A percentile compares a stretch with the other conserved stretches of the same genome.
These are phyloP conservation scores for Annulohypoxylon truncatum DNA, from an alignment of 2,329 filamentous ascomycete genomes.

Conservation along the genomic window DNA sequence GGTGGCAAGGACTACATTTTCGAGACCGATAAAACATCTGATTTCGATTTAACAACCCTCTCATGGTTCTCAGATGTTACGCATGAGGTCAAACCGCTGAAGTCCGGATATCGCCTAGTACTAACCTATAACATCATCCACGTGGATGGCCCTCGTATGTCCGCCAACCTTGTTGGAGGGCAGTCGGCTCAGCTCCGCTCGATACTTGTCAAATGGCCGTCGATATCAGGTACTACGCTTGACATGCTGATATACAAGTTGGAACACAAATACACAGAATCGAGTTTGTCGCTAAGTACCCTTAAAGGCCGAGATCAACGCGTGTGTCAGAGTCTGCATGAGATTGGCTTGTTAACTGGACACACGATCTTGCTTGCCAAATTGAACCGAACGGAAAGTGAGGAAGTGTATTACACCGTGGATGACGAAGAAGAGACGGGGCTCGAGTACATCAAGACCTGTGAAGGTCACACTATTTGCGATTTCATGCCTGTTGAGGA, in stretches of 20 bases:
- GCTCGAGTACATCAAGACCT: constrained; percentile 20
- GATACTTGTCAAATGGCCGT: constrained; percentile 31
- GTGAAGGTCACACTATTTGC: constrained; percentile 17
- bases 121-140: constrained; percentile 62
- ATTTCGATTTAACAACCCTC: constrained; percentile 48
- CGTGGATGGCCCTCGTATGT: constrained; percentile 13
- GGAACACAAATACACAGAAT: constrained; percentile 43
- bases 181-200: constrained; percentile 25
- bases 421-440: neutral
- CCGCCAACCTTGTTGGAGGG: constrained; percentile 28
- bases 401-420: neutral
- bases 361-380: constrained; percentile 39
- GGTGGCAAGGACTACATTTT: constrained; percentile 47
- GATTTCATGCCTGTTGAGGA: neutral
- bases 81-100: constrained; percentile 58
- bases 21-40: constrained; percentile 48
- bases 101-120: constrained; percentile 58
- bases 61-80: constrained; percentile 62
- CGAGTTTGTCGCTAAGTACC: constrained; percentile 38
- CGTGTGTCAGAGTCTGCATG: constrained; percentile 32
- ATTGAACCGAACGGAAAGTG: constrained; percentile 27
- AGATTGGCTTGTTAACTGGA: constrained; percentile 25
- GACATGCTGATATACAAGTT: constrained; percentile 38
- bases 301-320: constrained; percentile 44
- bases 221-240: neutral